phyloP scores from a whole-genome alignment of 2,329 filamentous ascomycete genomes.

The Rosellinia necatrix region DNA sequence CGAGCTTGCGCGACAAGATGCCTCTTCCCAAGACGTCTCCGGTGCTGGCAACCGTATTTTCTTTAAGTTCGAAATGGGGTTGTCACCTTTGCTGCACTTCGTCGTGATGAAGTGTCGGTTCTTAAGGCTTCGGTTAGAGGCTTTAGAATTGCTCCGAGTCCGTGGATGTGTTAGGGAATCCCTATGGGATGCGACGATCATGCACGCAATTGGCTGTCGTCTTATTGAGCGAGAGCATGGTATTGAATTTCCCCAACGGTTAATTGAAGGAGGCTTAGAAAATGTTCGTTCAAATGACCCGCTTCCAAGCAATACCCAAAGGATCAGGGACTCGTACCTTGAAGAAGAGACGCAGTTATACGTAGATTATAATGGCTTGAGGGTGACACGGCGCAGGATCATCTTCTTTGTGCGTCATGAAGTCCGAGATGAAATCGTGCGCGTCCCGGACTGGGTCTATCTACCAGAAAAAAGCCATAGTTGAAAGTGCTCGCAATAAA shows the following conservation, averaged over 20 bases:
- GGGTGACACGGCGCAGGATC: slow-evolving; percentile 13
- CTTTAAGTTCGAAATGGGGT: slow-evolving; percentile 29
- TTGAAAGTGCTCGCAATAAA: neutral
- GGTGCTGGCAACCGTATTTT: neutral
- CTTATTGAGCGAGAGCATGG: slow-evolving; percentile 27
- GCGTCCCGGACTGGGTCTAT: slow-evolving; percentile 21
- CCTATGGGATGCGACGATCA: slow-evolving; percentile 21
- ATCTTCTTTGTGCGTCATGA: slow-evolving; percentile 9
- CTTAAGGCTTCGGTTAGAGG: slow-evolving; percentile 24
- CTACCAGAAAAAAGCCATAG: neutral
- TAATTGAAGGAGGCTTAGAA: neutral
- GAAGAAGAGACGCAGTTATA: slow-evolving; percentile 17
- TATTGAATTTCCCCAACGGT: slow-evolving; percentile 1
- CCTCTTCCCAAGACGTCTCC: neutral
- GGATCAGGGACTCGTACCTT: slow-evolving; percentile 23
- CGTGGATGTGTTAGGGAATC: slow-evolving; percentile 19
- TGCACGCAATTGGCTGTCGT: slow-evolving; percentile 19
- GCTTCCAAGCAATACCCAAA: slow-evolving; percentile 17
- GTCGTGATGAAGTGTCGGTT: slow-evolving; percentile 29
- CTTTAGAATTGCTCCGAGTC: slow-evolving; percentile 10
- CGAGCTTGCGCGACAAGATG: slow-evolving; percentile 22
- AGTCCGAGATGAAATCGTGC: neutral
- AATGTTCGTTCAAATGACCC: neutral
- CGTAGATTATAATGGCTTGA: neutral
- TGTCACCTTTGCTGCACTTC: slow-evolving; percentile 27